Percentiles rank a stretch among this genome's conserved stretches.
phyloP scores from a whole-genome alignment of 805 yeast genomes.

The Schizosaccharomyces octosporus region DNA sequence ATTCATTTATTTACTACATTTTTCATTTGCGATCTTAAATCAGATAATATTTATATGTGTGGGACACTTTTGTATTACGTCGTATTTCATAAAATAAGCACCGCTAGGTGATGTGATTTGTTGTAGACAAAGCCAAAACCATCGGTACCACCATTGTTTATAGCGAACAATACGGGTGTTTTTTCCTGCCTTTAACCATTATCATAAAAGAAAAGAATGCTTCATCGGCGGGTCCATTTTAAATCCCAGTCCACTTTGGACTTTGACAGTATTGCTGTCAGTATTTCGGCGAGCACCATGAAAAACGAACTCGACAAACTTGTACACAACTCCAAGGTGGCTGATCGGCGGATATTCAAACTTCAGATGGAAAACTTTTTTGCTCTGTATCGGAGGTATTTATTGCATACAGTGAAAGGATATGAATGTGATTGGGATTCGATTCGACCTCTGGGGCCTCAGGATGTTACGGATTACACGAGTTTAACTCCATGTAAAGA shows the following conservation, averaged over 20 bases:
- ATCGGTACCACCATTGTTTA: not conserved
- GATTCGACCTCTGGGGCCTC: not conserved
- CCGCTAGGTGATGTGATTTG: too few species aligned
- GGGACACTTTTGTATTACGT: too few species aligned
- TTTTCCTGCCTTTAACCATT: not conserved
- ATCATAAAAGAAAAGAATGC: not conserved
- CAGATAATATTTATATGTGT: too few species aligned
- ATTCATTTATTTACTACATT: too few species aligned
- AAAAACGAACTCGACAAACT: not conserved
- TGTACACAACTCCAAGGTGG: not conserved
- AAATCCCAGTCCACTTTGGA: constrained; percentile 1
- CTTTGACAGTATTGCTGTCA: not conserved
- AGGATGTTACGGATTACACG: not conserved
- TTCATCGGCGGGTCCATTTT: not conserved
- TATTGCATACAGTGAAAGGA: constrained; percentile 70
- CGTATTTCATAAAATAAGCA: too few species aligned
- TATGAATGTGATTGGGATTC: not conserved
- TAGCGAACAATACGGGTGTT: not conserved
- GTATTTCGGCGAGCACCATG: not conserved
- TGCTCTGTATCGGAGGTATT: constrained; percentile 73
- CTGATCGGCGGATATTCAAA: constrained; percentile 26
- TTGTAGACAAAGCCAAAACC: too few species aligned
- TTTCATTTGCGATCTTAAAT: too few species aligned
- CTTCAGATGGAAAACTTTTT: constrained; percentile 84
- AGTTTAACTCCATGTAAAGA: not conserved